Percentiles rank a stretch among this genome's conserved stretches.
Evolutionary conservation across 352 stramenopile species (phyloP).

Genomic region (Pythium plurisporium): DNA sequence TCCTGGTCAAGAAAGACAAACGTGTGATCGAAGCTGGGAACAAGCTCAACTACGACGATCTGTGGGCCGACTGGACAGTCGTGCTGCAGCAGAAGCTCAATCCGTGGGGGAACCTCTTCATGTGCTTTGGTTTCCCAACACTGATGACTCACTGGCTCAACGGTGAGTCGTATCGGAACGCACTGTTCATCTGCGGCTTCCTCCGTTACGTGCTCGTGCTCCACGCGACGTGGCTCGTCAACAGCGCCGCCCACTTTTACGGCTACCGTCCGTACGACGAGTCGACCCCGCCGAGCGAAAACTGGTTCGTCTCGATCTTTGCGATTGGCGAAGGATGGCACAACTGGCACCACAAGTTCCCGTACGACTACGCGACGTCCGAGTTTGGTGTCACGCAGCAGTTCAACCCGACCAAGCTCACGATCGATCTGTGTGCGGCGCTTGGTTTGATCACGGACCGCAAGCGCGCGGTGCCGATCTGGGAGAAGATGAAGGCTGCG

Average conservation of each 20-base stretch:
- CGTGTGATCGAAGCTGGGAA: conserved; percentile 85
- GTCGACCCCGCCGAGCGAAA: conserved; percentile 90
- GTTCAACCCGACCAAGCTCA: conserved; percentile 98
- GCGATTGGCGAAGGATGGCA: conserved; percentile 98
- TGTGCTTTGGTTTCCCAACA: conserved; percentile 96
- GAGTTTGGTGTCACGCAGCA: conserved; percentile 95
- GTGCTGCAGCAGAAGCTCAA: conserved; percentile 96
- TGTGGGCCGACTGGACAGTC: conserved; percentile 95
- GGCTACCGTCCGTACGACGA: conserved; percentile 97
- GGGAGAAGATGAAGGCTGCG: conserved; percentile 88
- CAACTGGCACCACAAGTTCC: conserved; percentile 99
- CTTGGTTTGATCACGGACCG: conserved; percentile 92
- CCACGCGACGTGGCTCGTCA: conserved; percentile 98
- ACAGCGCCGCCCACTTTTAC: conserved; percentile 98
- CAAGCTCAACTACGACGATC: conserved; percentile 96
- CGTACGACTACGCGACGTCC: conserved; percentile 97
- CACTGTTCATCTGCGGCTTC: conserved; percentile 95
- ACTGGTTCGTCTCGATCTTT: conserved; percentile 94
- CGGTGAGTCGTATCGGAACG: conserved; percentile 93
- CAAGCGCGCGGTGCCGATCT: conserved; percentile 93
- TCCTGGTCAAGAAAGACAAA: conserved; percentile 97
- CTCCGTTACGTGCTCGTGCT: conserved; percentile 93
- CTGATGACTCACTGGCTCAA: conserved; percentile 82
- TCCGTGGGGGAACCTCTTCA: conserved; percentile 96
- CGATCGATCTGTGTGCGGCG: conserved; percentile 91